A percentile compares a stretch with the other conserved stretches of the same genome.
Evolutionary conservation across 306 rosid genomes (phyloP).

Genomic region (Lathyrus aphaca): DNA sequence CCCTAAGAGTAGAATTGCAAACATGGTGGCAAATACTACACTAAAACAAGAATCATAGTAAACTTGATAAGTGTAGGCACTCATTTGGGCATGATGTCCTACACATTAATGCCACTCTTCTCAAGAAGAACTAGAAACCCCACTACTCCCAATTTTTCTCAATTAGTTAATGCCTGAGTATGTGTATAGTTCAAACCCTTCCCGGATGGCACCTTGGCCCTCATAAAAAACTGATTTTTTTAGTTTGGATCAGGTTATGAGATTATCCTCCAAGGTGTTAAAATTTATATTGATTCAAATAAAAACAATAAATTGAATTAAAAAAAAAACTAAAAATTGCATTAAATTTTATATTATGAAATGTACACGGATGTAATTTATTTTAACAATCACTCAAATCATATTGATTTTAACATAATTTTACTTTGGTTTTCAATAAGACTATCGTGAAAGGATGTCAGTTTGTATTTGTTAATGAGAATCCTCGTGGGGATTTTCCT

Average conservation of each 20-base stretch:
- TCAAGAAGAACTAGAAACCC: conserved; percentile 15
- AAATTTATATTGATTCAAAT: no score
- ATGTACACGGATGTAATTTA: no score
- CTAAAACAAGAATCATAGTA: background rate
- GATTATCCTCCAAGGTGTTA: background rate
- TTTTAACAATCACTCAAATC: no score
- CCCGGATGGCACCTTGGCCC: background rate
- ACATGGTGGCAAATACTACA: background rate
- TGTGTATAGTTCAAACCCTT: background rate
- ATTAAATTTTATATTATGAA: no score
- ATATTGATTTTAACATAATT: no score
- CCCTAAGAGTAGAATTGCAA: background rate
- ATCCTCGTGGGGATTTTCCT: no score
- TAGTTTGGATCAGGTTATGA: background rate
- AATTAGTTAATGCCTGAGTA: background rate
- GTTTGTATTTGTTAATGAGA: no score
- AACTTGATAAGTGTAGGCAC: background rate
- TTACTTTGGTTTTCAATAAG: no score
- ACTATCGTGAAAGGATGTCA: no score
- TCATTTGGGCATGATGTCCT: conserved; percentile 11
- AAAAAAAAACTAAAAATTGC: no score
- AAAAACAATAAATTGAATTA: no score
- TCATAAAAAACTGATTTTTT: background rate
- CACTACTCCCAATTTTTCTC: background rate
- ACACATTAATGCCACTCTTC: conserved; percentile 18